A percentile compares a stretch with the other conserved stretches of the same genome.
Conservation (phyloP, 495 filamentous ascomycete species). For the Penicillium malachiteum region DNA sequence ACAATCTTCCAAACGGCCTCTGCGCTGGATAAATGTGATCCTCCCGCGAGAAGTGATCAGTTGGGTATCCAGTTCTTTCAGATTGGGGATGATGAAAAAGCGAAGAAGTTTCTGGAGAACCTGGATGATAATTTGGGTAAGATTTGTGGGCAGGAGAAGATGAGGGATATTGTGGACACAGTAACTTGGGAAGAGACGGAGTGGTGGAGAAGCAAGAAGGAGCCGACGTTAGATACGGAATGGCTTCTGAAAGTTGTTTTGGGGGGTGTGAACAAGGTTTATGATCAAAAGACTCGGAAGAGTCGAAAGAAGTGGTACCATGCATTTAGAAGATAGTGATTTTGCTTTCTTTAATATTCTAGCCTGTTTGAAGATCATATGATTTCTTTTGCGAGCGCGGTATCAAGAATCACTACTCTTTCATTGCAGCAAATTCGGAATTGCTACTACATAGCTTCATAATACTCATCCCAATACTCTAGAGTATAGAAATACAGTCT, state of each 20-base stretch:
- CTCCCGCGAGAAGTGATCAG: conserved; percentile 42
- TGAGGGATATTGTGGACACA: conserved; percentile 94
- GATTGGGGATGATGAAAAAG: conserved; percentile 72
- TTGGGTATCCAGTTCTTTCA: conserved; percentile 97
- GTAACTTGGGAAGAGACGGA: conserved; percentile 63
- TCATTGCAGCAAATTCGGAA: too few species aligned
- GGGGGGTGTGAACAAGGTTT: conserved; percentile 62
- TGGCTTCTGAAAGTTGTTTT: conserved; percentile 82
- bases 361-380: background rate
- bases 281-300: conserved; percentile 28
- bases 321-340: too few species aligned
- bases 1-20: conserved; percentile 66
- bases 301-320: conserved; percentile 14
- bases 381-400: background rate
- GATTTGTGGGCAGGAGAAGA: conserved; percentile 42
- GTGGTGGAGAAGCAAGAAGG: conserved; percentile 52
- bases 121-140: conserved; percentile 75
- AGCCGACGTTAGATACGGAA: conserved; percentile 54
- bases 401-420: too few species aligned
- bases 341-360: too few species aligned
- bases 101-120: conserved; percentile 62
- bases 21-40: conserved; percentile 56
- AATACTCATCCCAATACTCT: too few species aligned
- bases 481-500: too few species aligned
- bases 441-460: too few species aligned